A percentile compares a stretch with the other conserved stretches of the same genome.
phyloP scores from a whole-genome alignment of 2,329 filamentous ascomycete species.

The Alternaria alternata region DNA sequence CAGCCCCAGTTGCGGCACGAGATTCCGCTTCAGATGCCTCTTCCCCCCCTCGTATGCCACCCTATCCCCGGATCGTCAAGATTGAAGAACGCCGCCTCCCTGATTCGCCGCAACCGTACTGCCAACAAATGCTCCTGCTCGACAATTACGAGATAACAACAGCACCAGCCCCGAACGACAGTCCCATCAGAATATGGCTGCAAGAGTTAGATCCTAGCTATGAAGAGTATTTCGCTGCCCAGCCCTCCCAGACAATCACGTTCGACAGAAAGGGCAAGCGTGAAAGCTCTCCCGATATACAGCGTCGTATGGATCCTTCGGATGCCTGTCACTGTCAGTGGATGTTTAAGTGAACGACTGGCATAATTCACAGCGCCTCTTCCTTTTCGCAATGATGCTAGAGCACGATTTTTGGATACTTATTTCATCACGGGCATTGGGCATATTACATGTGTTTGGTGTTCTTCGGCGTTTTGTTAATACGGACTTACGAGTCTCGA shows the following conservation, averaged over 20 bases:
- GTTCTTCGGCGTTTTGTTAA: conserved; percentile 13
- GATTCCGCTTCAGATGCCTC: conserved; percentile 30
- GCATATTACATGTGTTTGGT: conserved; percentile 12
- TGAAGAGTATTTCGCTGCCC: conserved; percentile 33
- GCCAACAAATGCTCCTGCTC: conserved; percentile 69
- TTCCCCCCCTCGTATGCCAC: conserved; percentile 34
- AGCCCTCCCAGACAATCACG: conserved; percentile 15
- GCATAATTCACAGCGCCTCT: conserved; percentile 1
- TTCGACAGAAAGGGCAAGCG: conserved; percentile 23
- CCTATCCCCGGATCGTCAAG: conserved; percentile 68
- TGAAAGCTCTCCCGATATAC: conserved; percentile 11
- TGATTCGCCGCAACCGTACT: conserved; percentile 63
- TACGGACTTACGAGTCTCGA: conserved; percentile 14
- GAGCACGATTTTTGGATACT: conserved; percentile 4
- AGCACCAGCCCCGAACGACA: conserved; percentile 42
- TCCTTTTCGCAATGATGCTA: not conserved
- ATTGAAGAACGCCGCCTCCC: conserved; percentile 69
- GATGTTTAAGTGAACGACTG: conserved; percentile 46
- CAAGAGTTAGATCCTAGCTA: conserved; percentile 52
- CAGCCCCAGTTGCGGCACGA: conserved; percentile 7
- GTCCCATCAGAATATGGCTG: conserved; percentile 50
- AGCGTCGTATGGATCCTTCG: conserved; percentile 39
- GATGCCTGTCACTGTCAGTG: conserved; percentile 51
- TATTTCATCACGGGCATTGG: conserved; percentile 7
- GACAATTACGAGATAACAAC: conserved; percentile 58